These are phyloP conservation scores for Phytopythium aichiense DNA, from an alignment of 352 stramenopile species.

Conservation along the genomic window DNA sequence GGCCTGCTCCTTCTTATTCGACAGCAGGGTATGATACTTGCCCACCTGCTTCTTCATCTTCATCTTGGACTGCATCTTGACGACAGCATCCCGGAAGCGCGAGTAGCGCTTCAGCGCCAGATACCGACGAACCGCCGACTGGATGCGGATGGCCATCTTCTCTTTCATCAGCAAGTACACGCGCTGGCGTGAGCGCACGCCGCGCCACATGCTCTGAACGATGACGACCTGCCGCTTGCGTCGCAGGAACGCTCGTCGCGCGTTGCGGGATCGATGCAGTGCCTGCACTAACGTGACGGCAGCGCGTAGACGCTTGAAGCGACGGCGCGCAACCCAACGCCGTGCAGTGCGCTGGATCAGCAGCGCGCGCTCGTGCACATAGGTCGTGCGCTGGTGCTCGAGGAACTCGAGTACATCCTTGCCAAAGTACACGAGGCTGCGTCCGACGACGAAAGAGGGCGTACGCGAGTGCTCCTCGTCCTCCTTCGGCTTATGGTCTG, in stretches of 20 bases:
- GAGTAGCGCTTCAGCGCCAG: slow-evolving; percentile 42
- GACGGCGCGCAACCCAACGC: slow-evolving; percentile 45
- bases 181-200: slow-evolving; percentile 52
- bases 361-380: slow-evolving; percentile 64
- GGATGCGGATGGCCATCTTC: slow-evolving; percentile 55
- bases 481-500: slow-evolving; percentile 27
- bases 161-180: slow-evolving; percentile 52
- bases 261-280: slow-evolving; percentile 42
- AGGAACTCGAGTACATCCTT: slow-evolving; percentile 91
- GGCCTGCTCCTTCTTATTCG: slow-evolving; percentile 59
- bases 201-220: slow-evolving; percentile 75
- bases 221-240: slow-evolving; percentile 38
- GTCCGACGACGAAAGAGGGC: slow-evolving; percentile 69
- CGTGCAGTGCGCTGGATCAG: slow-evolving; percentile 55
- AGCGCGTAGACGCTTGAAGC: slow-evolving; percentile 41
- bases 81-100: slow-evolving; percentile 58
- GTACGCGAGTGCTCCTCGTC: slow-evolving; percentile 31
- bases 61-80: slow-evolving; percentile 58
- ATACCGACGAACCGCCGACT: slow-evolving; percentile 50
- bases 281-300: slow-evolving; percentile 63
- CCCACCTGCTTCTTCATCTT: slow-evolving; percentile 80
- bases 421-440: slow-evolving; percentile 93
- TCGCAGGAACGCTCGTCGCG: slow-evolving; percentile 36
- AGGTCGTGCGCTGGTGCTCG: slow-evolving; percentile 70
- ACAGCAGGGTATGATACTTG: slow-evolving; percentile 62